These are phyloP conservation scores for Starmerella floris DNA, from an alignment of 805 yeast species.

Conservation along the genomic window DNA sequence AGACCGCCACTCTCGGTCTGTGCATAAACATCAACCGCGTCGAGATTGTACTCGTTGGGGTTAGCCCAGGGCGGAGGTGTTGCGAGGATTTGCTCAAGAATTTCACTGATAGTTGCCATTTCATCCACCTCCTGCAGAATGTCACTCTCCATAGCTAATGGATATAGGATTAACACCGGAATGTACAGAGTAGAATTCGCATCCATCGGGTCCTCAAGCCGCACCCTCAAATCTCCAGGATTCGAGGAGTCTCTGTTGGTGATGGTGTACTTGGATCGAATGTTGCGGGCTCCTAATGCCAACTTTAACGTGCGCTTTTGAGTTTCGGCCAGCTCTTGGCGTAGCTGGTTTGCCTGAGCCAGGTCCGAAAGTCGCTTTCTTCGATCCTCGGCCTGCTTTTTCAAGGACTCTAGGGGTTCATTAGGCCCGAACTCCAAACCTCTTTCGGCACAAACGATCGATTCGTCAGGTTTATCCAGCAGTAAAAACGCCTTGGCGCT, in stretches of 20 bases:
- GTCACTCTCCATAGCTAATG: slow-evolving; percentile 74
- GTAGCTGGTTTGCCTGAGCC: slow-evolving; percentile 4
- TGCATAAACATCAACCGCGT: slow-evolving; percentile 57
- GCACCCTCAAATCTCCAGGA: slow-evolving; percentile 31
- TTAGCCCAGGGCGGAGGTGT: slow-evolving; percentile 61
- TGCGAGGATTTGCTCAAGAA: slow-evolving; percentile 46
- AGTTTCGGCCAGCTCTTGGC: slow-evolving; percentile 1
- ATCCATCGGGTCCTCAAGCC: slow-evolving; percentile 24
- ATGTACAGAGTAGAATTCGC: slow-evolving; percentile 61
- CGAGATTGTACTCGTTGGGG: slow-evolving; percentile 39
- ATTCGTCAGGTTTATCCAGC: slow-evolving; percentile 59
- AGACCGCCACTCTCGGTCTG: slow-evolving; percentile 77
- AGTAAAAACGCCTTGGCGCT: slow-evolving; percentile 68
- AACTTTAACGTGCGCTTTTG: slow-evolving; percentile 31
- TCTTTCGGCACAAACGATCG: slow-evolving; percentile 48
- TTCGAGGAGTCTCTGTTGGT: slow-evolving; percentile 25
- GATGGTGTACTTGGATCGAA: slow-evolving; percentile 6
- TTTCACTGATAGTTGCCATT: slow-evolving; percentile 48
- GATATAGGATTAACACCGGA: slow-evolving; percentile 71
- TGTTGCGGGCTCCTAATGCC: slow-evolving; percentile 50
- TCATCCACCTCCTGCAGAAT: slow-evolving; percentile 66
- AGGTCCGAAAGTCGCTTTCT: slow-evolving; percentile 22
- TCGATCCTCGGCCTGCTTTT: slow-evolving; percentile 32
- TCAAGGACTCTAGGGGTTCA: slow-evolving; percentile 38
- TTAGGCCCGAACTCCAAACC: slow-evolving; percentile 55